These are phyloP conservation scores for Chalciporus piperatus DNA, from an alignment of 768 basidiomycete genomes.

Conservation along the genomic window DNA sequence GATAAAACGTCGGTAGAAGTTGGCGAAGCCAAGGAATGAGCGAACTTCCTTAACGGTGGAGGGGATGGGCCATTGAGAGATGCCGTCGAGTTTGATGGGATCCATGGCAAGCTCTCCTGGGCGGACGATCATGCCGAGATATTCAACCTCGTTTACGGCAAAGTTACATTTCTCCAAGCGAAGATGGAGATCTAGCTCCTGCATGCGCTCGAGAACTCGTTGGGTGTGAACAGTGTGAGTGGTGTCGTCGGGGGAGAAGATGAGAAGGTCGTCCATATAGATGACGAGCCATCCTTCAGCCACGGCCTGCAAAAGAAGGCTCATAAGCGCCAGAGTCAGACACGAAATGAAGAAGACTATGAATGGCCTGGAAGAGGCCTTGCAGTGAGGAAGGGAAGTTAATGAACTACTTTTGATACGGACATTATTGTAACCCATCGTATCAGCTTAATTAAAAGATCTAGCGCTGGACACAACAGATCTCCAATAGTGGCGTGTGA, in stretches of 20 bases:
- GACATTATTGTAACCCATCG: too few species aligned
- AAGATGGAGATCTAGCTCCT: conserved; percentile 32
- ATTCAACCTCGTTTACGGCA: background rate
- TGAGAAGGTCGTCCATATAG: conserved; percentile 29
- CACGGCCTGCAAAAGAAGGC: too few species aligned
- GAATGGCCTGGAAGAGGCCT: conserved; percentile 2
- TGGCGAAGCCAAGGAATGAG: too few species aligned
- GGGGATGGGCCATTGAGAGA: conserved; percentile 28
- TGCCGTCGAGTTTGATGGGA: conserved; percentile 34
- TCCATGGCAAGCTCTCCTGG: conserved; percentile 29
- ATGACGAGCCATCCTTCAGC: conserved; percentile 21
- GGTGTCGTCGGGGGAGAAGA: conserved; percentile 8
- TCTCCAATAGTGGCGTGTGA: too few species aligned
- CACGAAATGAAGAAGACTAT: conserved; percentile 26
- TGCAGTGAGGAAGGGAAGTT: too few species aligned
- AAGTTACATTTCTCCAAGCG: conserved; percentile 31
- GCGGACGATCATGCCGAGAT: background rate
- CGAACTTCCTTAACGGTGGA: background rate
- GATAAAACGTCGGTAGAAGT: conserved; percentile 33
- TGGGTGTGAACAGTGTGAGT: conserved; percentile 13
- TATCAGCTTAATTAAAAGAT: too few species aligned
- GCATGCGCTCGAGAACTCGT: conserved; percentile 27
- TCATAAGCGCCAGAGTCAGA: conserved; percentile 14
- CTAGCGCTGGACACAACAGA: too few species aligned
- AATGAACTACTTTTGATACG: too few species aligned